A percentile compares a stretch with the other conserved stretches of the same genome.
Evolutionary conservation across 805 yeast species (phyloP).

Genomic region (Metschnikowia baotianmanensis): DNA sequence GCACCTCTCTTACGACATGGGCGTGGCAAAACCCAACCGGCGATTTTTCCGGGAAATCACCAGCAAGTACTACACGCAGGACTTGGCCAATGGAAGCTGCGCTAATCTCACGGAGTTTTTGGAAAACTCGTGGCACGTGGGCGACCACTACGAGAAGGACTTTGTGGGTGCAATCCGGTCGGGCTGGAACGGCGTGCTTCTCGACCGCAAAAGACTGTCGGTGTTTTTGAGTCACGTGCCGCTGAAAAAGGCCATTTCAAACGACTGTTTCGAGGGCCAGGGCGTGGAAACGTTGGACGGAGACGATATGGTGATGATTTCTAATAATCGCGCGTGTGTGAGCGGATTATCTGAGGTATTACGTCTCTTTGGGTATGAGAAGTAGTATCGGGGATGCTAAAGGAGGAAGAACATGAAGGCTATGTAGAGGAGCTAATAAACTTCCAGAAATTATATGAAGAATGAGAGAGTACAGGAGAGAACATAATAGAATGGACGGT

Average conservation of each 20-base stretch:
- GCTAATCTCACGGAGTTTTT: slow-evolving; percentile 11
- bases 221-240: slow-evolving; percentile 17
- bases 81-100: background rate
- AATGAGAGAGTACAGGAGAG: too few species aligned
- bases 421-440: too few species aligned
- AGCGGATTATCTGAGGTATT: slow-evolving; percentile 13
- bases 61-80: slow-evolving; percentile 3
- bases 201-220: slow-evolving; percentile 42
- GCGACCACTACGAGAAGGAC: slow-evolving; percentile 60
- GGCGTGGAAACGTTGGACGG: slow-evolving; percentile 10
- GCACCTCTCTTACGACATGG: slow-evolving; percentile 58
- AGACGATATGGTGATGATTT: slow-evolving; percentile 26
- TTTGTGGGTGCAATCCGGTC: slow-evolving; percentile 48
- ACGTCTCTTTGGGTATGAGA: slow-evolving; percentile 9
- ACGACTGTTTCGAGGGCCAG: slow-evolving; percentile 18
- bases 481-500: too few species aligned
- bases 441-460: too few species aligned
- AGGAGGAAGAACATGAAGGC: background rate
- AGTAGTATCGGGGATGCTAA: background rate
- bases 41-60: slow-evolving; percentile 34
- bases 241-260: slow-evolving; percentile 6
- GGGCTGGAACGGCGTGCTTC: slow-evolving; percentile 61
- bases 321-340: slow-evolving; percentile 32
- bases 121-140: slow-evolving; percentile 57
- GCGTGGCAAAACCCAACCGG: slow-evolving; percentile 49